phyloP scores from a whole-genome alignment of 116 monocot species.

The Papilionanthe hybrid region DNA sequence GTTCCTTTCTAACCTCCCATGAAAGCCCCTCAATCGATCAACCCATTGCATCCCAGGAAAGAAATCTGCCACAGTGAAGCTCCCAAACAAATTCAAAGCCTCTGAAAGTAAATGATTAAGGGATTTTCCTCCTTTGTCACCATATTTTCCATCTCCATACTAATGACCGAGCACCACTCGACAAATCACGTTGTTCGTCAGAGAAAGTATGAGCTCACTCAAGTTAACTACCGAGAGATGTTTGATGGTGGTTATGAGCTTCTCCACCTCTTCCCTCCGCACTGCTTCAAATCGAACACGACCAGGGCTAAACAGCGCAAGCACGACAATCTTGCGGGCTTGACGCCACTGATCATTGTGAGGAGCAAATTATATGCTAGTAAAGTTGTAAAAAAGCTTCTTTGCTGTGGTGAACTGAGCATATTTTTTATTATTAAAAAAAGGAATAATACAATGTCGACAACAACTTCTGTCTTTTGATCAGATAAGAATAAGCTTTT shows the following conservation, averaged over 20 bases:
- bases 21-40: background rate
- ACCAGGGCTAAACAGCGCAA: conserved; percentile 6
- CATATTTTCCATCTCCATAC: background rate
- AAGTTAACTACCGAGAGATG: background rate
- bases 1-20: conserved; percentile 13
- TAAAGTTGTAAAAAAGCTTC: conserved; percentile 2
- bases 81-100: conserved; percentile 2
- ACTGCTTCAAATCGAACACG: background rate
- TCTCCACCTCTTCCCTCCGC: conserved; percentile 1
- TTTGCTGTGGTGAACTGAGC: background rate
- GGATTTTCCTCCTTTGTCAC: background rate
- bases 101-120: conserved; percentile 8
- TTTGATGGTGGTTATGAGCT: conserved; percentile 1
- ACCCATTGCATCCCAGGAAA: conserved; percentile 14
- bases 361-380: conserved; percentile 6
- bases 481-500: too few species aligned
- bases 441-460: too few species aligned
- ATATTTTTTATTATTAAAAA: too few species aligned
- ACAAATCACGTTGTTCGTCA: conserved; percentile 1
- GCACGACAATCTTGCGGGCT: background rate
- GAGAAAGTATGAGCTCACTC: conserved; percentile 1
- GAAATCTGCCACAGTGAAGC: conserved; percentile 15
- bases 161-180: conserved; percentile 7
- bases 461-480: too few species aligned
- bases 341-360: conserved; percentile 13